These are phyloP conservation scores for Xylaria bambusicola DNA, from an alignment of 495 filamentous ascomycete genomes.

Conservation along the genomic window DNA sequence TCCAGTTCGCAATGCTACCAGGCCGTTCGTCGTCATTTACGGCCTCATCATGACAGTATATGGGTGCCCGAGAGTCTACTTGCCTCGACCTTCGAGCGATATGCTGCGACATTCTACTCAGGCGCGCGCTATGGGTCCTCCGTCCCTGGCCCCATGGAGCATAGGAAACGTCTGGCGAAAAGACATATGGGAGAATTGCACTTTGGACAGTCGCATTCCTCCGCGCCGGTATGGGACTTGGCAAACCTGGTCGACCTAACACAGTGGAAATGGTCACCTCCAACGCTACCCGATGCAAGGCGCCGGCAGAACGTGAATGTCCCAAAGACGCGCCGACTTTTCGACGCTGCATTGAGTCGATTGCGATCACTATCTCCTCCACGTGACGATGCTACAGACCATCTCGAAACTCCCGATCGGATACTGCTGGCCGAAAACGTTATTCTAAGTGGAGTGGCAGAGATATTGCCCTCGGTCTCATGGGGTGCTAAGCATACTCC, in stretches of 20 bases:
- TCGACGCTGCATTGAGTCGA: not conserved
- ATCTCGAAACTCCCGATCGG: not conserved
- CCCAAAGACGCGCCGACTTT: not conserved
- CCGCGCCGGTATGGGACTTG: conserved; percentile 42
- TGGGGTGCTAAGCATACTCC: conserved; percentile 18
- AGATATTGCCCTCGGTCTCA: not conserved
- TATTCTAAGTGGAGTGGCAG: conserved; percentile 1
- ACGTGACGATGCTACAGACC: not conserved
- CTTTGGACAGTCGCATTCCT: conserved; percentile 35
- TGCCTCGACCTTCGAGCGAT: conserved; percentile 41
- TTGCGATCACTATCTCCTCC: not conserved
- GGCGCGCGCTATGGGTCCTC: conserved; percentile 29
- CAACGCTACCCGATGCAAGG: conserved; percentile 25
- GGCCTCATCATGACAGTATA: conserved; percentile 35
- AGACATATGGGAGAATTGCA: conserved; percentile 50
- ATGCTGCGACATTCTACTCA: conserved; percentile 32
- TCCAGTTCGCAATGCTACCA: conserved; percentile 43
- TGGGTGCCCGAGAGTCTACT: conserved; percentile 51
- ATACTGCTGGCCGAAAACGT: not conserved
- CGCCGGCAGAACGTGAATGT: conserved; percentile 5
- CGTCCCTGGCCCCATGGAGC: conserved; percentile 53
- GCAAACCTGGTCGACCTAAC: conserved; percentile 40
- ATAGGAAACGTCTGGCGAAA: conserved; percentile 53
- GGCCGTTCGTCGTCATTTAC: conserved; percentile 40
- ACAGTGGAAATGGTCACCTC: conserved; percentile 54